Evolutionary conservation across 2,329 filamentous ascomycete species (phyloP), one percentile per base, ranked within the genome.

Genomic region (Fusarium musae): DNA sequence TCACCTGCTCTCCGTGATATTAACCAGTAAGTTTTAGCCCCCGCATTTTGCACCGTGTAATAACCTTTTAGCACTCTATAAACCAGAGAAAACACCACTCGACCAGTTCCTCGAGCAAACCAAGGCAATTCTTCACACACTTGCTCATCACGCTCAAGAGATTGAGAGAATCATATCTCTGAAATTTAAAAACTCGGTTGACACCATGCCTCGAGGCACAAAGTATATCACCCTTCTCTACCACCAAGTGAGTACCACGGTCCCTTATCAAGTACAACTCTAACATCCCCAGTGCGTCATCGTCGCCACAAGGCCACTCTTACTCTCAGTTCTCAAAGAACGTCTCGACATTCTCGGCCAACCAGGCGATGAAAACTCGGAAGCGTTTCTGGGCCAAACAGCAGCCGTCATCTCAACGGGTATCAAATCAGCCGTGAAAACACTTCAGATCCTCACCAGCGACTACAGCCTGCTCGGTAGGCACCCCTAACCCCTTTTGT

Each of bases 361-460:
- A 5, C 73, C 59, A 1, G 74, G 66, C 0, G 73, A 54, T 5
- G 78, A 82, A 32, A 78, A 82, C 34, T 80, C 80, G 39, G 77
- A 80, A 13, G 78, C 61, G 0, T 81, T 84, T 37, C 66, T 84
- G 0, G 74, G 73, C 5, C 79, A 78, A 4, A 83, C 82, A 2
- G 81, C 78, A 17, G 71, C 80, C 0, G 61, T 84, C 0, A 83
- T 84, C 12, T 80, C 79, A 0, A 83, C 80, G 0, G 82, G 83
- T 8, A 84, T 84, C 26, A 84, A 84, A 39, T 85, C 83, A 1
- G 83, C 83, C 0, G 73, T 77, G 6, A 85, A 84, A 53, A 82
- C 80, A 0, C 71, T 84, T 0, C 80, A 83, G 44, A 83, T 85
- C 2, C 61, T 85, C 2, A 78, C 78, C 0, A 78, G 78, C 21